Evolutionary conservation across 2,329 filamentous ascomycete species (phyloP), one percentile per base, ranked within the genome.

Genomic region (Lachnellula cervina): DNA sequence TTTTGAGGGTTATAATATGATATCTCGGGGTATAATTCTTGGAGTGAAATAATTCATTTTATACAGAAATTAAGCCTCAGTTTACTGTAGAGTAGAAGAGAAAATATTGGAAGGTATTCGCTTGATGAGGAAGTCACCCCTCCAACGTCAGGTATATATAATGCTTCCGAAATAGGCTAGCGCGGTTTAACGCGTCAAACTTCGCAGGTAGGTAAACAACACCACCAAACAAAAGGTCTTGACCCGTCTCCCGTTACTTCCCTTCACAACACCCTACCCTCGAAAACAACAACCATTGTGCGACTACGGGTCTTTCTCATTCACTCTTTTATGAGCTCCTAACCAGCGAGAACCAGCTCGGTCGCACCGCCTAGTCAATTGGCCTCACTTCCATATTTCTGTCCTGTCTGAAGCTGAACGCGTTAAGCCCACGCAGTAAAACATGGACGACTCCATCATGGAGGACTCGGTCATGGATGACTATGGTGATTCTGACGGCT

Each of bases 401-500:
- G n/a, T 55, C 37, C 37, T 32, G 23, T 11, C 48, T 35, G 19
- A 37, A 19, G 34, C 34, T 34, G 14, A 37, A 14, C 47, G 50
- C 42, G 52, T 50, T 13, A 38, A 45, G 13, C 37, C 11, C 23
- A 47, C 46, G 14, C 34, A 42, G 44, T 43, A 23, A 32, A 57
- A 45, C 46, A 64, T 64, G 60, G 65, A 64, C 44, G 64, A 68
- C 52, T 67, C 62, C 13, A 72, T 72, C 44, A 79, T 83, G 71
- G 80, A 83, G 54, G 83, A 84, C 63, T 83, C 82, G 49, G 74
- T 79, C 65, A 84, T 85, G 62, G 78, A 81, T 46, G 72, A 76
- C 58, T 73, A 75, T 66, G 46, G 44, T 38, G 57, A 77, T 57
- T 87, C 83, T 23, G 84, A 86, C 59, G 72, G 54, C 59, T 87